These are phyloP conservation scores for Gentiana dahurica DNA, from an alignment of 257 asterid genomes.

Conservation along the genomic window DNA sequence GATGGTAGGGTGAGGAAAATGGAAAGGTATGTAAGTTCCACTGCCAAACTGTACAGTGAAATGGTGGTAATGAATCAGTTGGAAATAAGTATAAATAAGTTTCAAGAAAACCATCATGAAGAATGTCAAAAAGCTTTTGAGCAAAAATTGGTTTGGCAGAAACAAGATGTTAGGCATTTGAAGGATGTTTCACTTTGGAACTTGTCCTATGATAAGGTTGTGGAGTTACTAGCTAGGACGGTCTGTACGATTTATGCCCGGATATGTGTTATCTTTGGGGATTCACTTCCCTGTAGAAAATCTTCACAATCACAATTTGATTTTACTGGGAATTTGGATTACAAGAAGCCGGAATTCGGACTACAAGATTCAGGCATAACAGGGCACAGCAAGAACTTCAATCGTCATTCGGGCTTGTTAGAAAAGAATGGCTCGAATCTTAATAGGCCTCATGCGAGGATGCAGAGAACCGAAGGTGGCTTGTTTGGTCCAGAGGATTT, in stretches of 20 bases:
- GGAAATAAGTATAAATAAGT: constrained; percentile 69
- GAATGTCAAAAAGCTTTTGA: constrained; percentile 68
- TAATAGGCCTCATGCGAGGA: constrained; percentile 15
- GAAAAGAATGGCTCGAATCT: constrained; percentile 10
- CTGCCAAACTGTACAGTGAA: constrained; percentile 49
- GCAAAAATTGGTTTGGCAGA: constrained; percentile 86
- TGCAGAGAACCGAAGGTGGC: constrained; percentile 36
- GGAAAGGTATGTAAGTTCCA: constrained; percentile 60
- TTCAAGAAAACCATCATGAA: constrained; percentile 65
- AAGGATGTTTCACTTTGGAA: constrained; percentile 83
- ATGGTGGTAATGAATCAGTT: constrained; percentile 73
- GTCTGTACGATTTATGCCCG: constrained; percentile 67
- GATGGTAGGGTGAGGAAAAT: constrained; percentile 69
- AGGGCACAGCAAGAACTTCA: constrained; percentile 24
- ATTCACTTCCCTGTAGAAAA: constrained; percentile 18
- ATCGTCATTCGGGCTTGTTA: constrained; percentile 12
- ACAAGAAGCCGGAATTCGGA: constrained; percentile 21
- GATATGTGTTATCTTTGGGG: constrained; percentile 37
- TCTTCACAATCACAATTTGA: constrained; percentile 23
- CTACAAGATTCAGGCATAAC: constrained; percentile 15
- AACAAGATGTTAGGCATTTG: constrained; percentile 76
- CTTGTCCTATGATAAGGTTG: constrained; percentile 70
- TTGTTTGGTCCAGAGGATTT: constrained; percentile 52
- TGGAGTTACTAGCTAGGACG: constrained; percentile 70
- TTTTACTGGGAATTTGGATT: constrained; percentile 21